phyloP scores from a whole-genome alignment of 805 yeast genomes.

The Candida parachauliodes region DNA sequence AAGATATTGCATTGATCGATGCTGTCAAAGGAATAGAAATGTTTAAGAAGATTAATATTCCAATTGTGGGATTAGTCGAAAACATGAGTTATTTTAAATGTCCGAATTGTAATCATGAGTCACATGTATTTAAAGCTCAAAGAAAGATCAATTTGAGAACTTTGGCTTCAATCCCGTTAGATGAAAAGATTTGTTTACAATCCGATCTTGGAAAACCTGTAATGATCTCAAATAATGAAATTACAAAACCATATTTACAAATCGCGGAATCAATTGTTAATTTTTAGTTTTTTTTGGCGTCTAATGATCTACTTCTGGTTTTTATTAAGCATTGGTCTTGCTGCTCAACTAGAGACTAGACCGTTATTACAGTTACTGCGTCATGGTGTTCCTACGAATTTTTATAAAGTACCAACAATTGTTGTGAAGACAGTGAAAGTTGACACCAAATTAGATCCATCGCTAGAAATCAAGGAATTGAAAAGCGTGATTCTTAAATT shows the following conservation, averaged over 20 bases:
- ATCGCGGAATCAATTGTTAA: conserved; percentile 36
- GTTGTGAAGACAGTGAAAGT: neutral
- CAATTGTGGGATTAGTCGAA: conserved; percentile 73
- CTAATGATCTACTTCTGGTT: no score
- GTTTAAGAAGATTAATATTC: conserved; percentile 70
- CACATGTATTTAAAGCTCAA: conserved; percentile 67
- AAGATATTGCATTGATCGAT: conserved; percentile 77
- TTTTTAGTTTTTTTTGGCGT: conserved; percentile 1
- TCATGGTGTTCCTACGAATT: conserved; percentile 7
- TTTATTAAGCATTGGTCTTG: neutral
- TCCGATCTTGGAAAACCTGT: conserved; percentile 68
- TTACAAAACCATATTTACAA: conserved; percentile 42
- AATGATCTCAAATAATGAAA: conserved; percentile 40
- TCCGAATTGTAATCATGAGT: conserved; percentile 69
- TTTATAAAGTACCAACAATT: conserved; percentile 6
- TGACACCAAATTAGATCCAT: conserved; percentile 1
- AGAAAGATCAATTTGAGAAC: conserved; percentile 52
- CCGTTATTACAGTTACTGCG: conserved; percentile 5
- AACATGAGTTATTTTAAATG: conserved; percentile 79
- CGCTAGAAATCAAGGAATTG: conserved; percentile 7
- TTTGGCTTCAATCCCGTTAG: conserved; percentile 67
- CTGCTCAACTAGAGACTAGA: conserved; percentile 6
- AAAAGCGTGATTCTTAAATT: conserved; percentile 5
- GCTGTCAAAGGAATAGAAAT: conserved; percentile 76
- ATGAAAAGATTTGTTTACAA: conserved; percentile 52